These are phyloP conservation scores for Barnettozyma californica DNA, from an alignment of 805 yeast species.

Conservation along the genomic window DNA sequence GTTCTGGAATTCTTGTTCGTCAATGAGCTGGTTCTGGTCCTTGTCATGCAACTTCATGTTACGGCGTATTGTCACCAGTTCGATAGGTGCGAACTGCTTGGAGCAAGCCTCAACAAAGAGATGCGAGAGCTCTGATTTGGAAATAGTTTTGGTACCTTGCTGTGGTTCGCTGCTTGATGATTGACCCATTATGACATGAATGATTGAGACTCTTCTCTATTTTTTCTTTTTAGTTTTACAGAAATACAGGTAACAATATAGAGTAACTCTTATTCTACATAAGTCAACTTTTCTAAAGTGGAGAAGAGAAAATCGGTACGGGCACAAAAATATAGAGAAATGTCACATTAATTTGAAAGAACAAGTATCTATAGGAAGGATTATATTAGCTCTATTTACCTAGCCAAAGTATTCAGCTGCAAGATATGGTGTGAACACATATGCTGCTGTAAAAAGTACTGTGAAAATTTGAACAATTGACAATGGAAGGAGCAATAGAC, in stretches of 20 bases:
- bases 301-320: too few relatives aligned
- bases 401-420: constrained; percentile 20
- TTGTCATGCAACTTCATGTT: constrained; percentile 20
- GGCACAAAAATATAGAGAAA: neutral
- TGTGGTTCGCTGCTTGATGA: constrained; percentile 13
- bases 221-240: neutral
- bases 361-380: neutral
- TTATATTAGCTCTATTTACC: neutral
- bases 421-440: constrained; percentile 76
- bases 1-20: constrained; percentile 24
- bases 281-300: too few relatives aligned
- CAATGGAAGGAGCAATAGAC: constrained; percentile 59
- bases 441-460: constrained; percentile 66
- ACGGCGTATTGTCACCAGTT: constrained; percentile 27
- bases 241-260: too few relatives aligned
- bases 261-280: too few relatives aligned
- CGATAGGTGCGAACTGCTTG: constrained; percentile 29
- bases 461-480: constrained; percentile 67
- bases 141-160: constrained; percentile 7
- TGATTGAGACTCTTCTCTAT: neutral
- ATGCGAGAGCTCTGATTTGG: constrained; percentile 20
- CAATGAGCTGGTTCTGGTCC: constrained; percentile 22
- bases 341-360: neutral
- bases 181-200: constrained; percentile 20
- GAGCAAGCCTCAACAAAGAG: constrained; percentile 30